Evolutionary conservation across 331 rosid species (phyloP).

Genomic region (Telfairia occidentalis): DNA sequence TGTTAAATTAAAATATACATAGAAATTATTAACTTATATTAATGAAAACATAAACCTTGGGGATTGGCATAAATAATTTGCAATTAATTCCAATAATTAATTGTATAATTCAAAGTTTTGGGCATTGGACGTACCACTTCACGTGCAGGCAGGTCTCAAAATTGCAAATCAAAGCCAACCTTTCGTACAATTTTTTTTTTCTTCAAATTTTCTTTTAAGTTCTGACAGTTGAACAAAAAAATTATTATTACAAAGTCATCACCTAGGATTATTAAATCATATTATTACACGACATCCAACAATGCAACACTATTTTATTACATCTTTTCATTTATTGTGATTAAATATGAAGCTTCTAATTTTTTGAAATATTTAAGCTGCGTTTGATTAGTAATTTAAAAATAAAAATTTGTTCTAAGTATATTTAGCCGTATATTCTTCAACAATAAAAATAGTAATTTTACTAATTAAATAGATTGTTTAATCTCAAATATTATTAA

Average conservation of each 20-base stretch:
- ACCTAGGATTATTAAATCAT: conserved; percentile 4
- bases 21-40: background rate
- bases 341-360: too few species aligned
- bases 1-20: too few species aligned
- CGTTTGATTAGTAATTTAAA: too few species aligned
- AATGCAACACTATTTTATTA: conserved; percentile 3
- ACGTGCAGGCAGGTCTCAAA: conserved; percentile 25
- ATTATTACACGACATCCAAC: conserved; percentile 14
- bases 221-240: conserved; percentile 11
- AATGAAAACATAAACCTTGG: background rate
- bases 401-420: too few species aligned
- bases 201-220: background rate
- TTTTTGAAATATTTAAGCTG: too few species aligned
- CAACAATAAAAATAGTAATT: too few species aligned
- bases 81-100: background rate
- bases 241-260: conserved; percentile 23
- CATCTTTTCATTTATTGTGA: background rate
- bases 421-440: too few species aligned
- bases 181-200: background rate
- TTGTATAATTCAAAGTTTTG: background rate
- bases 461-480: too few species aligned
- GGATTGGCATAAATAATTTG: background rate
- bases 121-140: conserved; percentile 25
- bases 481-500: too few species aligned
- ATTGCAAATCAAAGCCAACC: background rate